phyloP scores from a whole-genome alignment of 306 rosid species.

The Betula pendula region DNA sequence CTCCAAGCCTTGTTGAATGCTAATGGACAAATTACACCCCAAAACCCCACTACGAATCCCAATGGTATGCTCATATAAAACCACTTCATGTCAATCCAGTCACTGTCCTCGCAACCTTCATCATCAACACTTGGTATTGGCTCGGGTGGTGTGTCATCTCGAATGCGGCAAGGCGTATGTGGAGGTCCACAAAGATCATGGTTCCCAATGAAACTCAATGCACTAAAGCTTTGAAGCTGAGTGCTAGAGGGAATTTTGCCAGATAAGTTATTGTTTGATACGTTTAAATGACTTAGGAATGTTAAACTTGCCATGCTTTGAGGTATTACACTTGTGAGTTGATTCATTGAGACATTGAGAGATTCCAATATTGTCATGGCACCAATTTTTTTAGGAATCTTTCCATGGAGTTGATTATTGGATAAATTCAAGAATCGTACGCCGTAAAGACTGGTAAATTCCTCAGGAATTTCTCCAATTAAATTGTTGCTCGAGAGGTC shows the following conservation, averaged over 20 bases:
- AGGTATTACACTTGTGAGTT: constrained; percentile 4
- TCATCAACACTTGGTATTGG: not conserved
- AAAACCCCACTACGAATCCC: not conserved
- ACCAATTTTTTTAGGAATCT: not conserved
- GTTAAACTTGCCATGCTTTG: not conserved
- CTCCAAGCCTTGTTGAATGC: not conserved
- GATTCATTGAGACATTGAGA: constrained; percentile 29
- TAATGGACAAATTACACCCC: not conserved
- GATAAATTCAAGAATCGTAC: not conserved
- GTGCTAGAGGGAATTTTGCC: constrained; percentile 36
- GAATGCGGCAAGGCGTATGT: constrained; percentile 8
- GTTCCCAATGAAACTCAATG: constrained; percentile 26
- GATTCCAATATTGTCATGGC: constrained; percentile 30
- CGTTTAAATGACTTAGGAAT: constrained; percentile 24
- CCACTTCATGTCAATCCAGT: not conserved
- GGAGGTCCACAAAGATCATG: constrained; percentile 37
- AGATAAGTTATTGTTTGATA: constrained; percentile 33
- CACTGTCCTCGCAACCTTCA: not conserved
- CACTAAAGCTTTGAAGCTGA: constrained; percentile 39
- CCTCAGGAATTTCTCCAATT: not conserved
- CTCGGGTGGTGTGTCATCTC: not conserved
- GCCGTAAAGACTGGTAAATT: not conserved
- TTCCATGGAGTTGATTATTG: constrained; percentile 23
- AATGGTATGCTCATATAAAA: not conserved
- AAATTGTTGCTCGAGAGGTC: constrained; percentile 25